Conservation (phyloP, 129 eudicot species). For the Artemisia tridentata region DNA sequence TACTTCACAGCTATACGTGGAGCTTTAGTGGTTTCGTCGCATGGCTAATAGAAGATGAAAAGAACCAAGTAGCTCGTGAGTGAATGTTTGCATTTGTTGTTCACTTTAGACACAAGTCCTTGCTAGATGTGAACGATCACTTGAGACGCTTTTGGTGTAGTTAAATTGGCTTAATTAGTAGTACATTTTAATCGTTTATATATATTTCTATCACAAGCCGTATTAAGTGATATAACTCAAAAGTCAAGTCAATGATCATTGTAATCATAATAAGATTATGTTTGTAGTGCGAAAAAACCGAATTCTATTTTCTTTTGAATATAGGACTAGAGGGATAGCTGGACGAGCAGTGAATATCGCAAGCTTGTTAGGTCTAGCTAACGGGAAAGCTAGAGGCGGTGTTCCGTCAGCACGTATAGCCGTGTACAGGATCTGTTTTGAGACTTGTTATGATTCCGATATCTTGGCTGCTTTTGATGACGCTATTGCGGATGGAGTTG, state of each 20-base stretch:
- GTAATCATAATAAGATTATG: no score
- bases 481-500: constrained; percentile 74
- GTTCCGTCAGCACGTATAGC: constrained; percentile 72
- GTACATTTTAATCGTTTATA: neutral
- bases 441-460: constrained; percentile 42
- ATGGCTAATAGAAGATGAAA: constrained; percentile 44
- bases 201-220: neutral
- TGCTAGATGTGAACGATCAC: constrained; percentile 15
- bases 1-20: constrained; percentile 61
- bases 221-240: no score
- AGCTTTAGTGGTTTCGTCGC: constrained; percentile 67
- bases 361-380: constrained; percentile 61
- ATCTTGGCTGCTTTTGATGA: constrained; percentile 65
- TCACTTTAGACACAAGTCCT: no score
- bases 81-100: no score
- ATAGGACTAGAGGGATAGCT: constrained; percentile 57
- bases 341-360: constrained; percentile 58
- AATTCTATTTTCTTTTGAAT: no score
- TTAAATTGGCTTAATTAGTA: neutral
- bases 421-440: constrained; percentile 55
- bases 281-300: no score
- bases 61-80: no score
- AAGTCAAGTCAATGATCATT: no score
- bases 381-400: constrained; percentile 69
- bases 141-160: no score